Base-by-base conservation (phyloP, 495 filamentous ascomycete genomes). In the Penicillium cataractarum region DNA sequence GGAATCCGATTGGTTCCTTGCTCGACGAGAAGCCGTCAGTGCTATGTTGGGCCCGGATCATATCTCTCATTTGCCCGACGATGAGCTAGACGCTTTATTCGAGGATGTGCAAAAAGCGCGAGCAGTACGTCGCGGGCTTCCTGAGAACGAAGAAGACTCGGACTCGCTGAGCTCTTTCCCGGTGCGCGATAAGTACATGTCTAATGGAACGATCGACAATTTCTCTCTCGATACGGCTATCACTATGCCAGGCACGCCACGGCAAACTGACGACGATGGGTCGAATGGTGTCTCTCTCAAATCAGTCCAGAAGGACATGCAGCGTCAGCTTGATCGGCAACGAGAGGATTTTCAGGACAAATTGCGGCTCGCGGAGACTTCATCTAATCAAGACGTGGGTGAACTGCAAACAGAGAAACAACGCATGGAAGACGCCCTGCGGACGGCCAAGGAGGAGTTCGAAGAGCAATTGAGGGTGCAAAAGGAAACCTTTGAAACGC, bases 1-100 rank as follows among this genome's bases (percentile, higher is more conserved):
- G 55, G 95, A 99, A 72, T 90, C 92, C 2, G 95, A 99, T 75
- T 99, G 95, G 95, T 92, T 93, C 10, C 91, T 93, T 79, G 95
- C 95, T 56, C 86, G 96, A 64, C 82, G 92, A 73, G 95, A 99
- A 81, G 95, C 95, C 31, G 94, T 92, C 21, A 85, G 87, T 66
- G 93, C 93, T 12, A 89, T 96, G 67, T 83, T 98, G 32, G 95
- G 95, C n/a, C 84, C 90, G 3, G 93, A 97, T 68, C 93, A 96
- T 63, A 93, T 98, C 66, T 83, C 89, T 17, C 88, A 89, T 61
- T 80, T 99, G 63, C 92, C 90, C 0, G 94, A 99, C 72, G 95
- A 97, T 71, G 95, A 98, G 70, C 80, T 99, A 44, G 95, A 99
- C 77, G 84, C 88, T n/a, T 79, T 99, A 15, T 93, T 97, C 71